A percentile compares a stretch with the other conserved stretches of the same genome.
phyloP scores from a whole-genome alignment of 2,329 filamentous ascomycete genomes.

The Gliomastix tumulicola region DNA sequence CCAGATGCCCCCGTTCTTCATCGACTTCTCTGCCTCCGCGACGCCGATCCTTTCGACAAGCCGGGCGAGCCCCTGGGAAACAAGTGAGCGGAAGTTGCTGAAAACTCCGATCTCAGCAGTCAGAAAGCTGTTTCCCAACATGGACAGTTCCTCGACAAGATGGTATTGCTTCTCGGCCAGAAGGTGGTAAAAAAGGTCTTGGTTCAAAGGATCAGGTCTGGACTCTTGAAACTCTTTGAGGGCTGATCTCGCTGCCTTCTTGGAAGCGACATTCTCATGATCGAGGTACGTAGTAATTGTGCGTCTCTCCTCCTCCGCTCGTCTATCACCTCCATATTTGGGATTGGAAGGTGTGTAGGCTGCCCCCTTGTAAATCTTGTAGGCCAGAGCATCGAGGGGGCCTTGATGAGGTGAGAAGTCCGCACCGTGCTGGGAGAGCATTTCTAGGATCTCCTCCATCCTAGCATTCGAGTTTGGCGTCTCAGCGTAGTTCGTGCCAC shows the following conservation, averaged over 20 bases:
- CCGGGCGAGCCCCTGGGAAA: not conserved
- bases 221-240: too few relatives aligned
- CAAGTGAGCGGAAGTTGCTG: not conserved
- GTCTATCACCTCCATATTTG: too few relatives aligned
- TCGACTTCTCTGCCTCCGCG: not conserved
- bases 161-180: not conserved
- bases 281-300: not conserved
- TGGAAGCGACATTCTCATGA: not conserved
- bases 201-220: too few relatives aligned
- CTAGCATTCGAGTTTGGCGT: too few relatives aligned
- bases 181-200: not conserved
- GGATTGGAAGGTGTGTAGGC: too few relatives aligned
- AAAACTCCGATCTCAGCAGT: not conserved
- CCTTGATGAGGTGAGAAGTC: too few relatives aligned
- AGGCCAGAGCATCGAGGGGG: not conserved
- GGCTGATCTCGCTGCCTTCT: not conserved
- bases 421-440: too few relatives aligned
- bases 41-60: not conserved
- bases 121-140: not conserved
- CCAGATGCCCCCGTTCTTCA: not conserved
- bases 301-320: not conserved
- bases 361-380: too few relatives aligned
- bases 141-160: not conserved
- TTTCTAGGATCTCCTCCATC: not conserved
- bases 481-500: too few relatives aligned